phyloP scores from a whole-genome alignment of 768 basidiomycete species.

The Mycena epipterygia region DNA sequence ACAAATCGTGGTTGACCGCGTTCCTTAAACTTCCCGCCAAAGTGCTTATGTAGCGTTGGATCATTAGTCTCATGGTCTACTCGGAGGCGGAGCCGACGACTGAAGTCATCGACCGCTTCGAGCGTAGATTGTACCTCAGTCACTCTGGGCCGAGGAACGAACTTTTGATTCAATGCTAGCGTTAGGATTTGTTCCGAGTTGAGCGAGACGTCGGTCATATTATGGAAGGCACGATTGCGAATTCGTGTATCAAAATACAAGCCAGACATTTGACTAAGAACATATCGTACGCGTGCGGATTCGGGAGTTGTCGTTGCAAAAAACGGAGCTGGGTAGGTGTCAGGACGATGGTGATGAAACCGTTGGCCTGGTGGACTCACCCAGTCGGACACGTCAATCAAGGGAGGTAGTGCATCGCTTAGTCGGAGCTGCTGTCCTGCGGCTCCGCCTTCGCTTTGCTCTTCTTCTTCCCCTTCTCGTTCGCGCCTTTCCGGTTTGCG shows the following conservation, averaged over 20 bases:
- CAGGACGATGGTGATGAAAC: constrained; percentile 22
- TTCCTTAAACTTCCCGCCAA: constrained; percentile 8
- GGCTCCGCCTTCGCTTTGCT: background rate
- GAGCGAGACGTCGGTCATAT: constrained; percentile 9
- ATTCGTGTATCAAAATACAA: constrained; percentile 29
- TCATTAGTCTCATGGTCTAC: constrained; percentile 3
- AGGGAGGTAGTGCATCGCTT: background rate
- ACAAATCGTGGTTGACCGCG: constrained; percentile 27
- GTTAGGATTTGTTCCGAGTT: constrained; percentile 5
- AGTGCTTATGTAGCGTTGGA: constrained; percentile 11
- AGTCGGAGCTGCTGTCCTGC: background rate
- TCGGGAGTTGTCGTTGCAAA: background rate
- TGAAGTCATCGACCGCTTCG: constrained; percentile 11
- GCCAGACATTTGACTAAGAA: constrained; percentile 23
- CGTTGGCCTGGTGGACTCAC: constrained; percentile 12
- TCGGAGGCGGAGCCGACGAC: constrained; percentile 7
- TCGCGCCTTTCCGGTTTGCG: constrained; percentile 4
- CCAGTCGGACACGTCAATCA: background rate
- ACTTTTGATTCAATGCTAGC: constrained; percentile 14
- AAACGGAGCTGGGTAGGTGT: constrained; percentile 24
- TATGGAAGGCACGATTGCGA: constrained; percentile 20
- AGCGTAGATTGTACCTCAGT: background rate
- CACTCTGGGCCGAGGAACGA: constrained; percentile 6
- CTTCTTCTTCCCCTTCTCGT: background rate
- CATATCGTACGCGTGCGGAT: constrained; percentile 16